Base-by-base conservation (phyloP, 2,329 filamentous ascomycete genomes). In the Penicillium aurantiogriseum region DNA sequence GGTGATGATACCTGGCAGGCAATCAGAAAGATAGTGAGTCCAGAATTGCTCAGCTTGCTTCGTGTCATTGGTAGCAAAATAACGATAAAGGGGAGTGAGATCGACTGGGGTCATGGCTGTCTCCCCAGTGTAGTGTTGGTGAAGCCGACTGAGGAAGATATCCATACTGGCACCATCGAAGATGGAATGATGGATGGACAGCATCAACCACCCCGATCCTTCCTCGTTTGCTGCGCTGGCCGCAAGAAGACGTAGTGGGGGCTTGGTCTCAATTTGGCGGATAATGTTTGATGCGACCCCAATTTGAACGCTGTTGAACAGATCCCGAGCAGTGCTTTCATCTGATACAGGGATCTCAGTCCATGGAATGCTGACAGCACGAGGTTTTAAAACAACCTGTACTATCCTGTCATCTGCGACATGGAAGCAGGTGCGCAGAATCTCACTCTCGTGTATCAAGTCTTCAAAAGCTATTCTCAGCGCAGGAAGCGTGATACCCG, bases 131-230 rank as follows among this genome's bases (percentile, higher is more conserved):
- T 61, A 61, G 45, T 61, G 59, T n/a, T 47, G 48, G 38, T 59
- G 52, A 15, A 61, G 44, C 6, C 54, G 53, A 31, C 47, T 40
- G 33, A 61, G 53, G 25, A 61, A 51, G 17, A 61, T 10, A 7
- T 15, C 36, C 48, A 61, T 54, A 35, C 53, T 59, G 21, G 57
- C 59, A 36, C 59, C 59, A 23, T 61, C 59, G 13, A 59, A 61
- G 19, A 61, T 56, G 5, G 56, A 57, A 51, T 61, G 59, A 33
- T 61, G 59, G 23, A 61, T 54, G 11, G 59, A 61, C 17, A 61
- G 29, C 50, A 61, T 59, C 11, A 61, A 25, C 53, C 57, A 59
- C 5, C 53, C 49, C 1, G 56, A 27, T 10, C 23, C 43, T 5
- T 46, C 19, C 11, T 54, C n/a, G 1, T 23, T 40, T 10, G 42